phyloP scores from a whole-genome alignment of 2,329 filamentous ascomycete species.

The Drechslerella coelobrocha region DNA sequence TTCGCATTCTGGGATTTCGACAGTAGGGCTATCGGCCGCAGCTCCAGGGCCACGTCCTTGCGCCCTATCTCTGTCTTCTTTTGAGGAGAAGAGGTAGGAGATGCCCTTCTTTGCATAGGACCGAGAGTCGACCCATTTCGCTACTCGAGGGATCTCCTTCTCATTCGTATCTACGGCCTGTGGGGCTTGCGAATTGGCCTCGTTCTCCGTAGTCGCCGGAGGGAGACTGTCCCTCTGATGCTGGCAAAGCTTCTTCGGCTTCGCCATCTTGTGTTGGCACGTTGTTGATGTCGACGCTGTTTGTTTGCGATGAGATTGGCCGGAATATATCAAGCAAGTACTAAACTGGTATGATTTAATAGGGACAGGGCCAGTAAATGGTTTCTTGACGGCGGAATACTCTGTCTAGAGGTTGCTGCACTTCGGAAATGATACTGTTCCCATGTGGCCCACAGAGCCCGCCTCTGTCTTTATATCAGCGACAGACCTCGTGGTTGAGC shows the following conservation, averaged over 20 bases:
- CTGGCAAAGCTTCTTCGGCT: conserved; percentile 22
- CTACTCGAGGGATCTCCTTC: conserved; percentile 24
- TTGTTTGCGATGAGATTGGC: conserved; percentile 14
- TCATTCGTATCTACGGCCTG: not conserved
- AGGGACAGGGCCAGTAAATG: no score
- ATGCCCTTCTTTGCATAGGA: conserved; percentile 24
- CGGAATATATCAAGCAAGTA: not conserved
- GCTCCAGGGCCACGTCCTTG: conserved; percentile 1
- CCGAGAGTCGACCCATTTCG: conserved; percentile 41
- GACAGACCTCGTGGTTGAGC: no score
- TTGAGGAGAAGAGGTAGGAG: conserved; percentile 41
- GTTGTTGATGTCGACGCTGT: conserved; percentile 3
- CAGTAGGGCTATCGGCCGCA: not conserved
- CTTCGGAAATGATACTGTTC: no score
- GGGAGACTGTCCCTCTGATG: conserved; percentile 27
- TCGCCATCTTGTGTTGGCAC: conserved; percentile 11
- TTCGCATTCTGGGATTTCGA: conserved; percentile 31
- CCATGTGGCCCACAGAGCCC: no score
- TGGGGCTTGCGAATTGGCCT: conserved; percentile 1
- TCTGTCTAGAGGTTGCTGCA: no score
- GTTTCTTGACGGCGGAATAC: no score
- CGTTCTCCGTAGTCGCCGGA: not conserved
- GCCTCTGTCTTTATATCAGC: no score
- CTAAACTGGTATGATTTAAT: no score
- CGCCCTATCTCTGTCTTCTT: conserved; percentile 29